Evolutionary conservation across 2,329 filamentous ascomycete species (phyloP).

Genomic region (Botrytis medusae): DNA sequence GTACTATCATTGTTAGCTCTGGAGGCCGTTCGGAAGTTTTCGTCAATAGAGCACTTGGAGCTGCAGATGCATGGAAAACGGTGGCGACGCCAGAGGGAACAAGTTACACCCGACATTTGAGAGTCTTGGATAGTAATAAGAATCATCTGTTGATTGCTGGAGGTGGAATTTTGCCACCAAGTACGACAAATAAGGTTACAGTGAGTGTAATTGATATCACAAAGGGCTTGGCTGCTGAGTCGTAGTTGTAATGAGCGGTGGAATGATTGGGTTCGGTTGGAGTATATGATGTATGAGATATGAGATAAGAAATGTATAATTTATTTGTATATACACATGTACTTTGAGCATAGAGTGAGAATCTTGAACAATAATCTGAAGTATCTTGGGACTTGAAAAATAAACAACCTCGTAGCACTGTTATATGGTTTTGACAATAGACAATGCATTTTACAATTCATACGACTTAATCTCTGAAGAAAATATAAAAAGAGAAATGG

Average conservation of each 20-base stretch:
- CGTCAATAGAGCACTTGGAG: slow-evolving; percentile 36
- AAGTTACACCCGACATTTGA: slow-evolving; percentile 37
- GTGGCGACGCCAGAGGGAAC: slow-evolving; percentile 33
- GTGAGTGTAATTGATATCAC: slow-evolving; percentile 38
- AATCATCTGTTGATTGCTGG: slow-evolving; percentile 39
- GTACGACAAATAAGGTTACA: slow-evolving; percentile 36
- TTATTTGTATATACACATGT: background rate
- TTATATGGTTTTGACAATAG: background rate
- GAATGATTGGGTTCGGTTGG: background rate
- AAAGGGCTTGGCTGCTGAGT: slow-evolving; percentile 25
- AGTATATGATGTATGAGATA: background rate
- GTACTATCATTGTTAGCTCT: slow-evolving; percentile 38
- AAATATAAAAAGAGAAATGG: background rate
- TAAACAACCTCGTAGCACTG: background rate
- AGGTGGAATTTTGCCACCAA: slow-evolving; percentile 36
- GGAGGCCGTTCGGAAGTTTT: slow-evolving; percentile 35
- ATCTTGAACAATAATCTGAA: background rate
- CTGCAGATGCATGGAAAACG: slow-evolving; percentile 34
- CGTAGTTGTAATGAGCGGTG: background rate
- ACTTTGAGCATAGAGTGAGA: background rate
- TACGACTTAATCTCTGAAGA: background rate
- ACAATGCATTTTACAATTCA: background rate
- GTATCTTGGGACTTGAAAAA: background rate
- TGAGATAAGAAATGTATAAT: background rate
- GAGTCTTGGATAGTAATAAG: slow-evolving; percentile 33